Conservation (phyloP, 164 flowering plant genomes). For the Sextonia rubra region DNA sequence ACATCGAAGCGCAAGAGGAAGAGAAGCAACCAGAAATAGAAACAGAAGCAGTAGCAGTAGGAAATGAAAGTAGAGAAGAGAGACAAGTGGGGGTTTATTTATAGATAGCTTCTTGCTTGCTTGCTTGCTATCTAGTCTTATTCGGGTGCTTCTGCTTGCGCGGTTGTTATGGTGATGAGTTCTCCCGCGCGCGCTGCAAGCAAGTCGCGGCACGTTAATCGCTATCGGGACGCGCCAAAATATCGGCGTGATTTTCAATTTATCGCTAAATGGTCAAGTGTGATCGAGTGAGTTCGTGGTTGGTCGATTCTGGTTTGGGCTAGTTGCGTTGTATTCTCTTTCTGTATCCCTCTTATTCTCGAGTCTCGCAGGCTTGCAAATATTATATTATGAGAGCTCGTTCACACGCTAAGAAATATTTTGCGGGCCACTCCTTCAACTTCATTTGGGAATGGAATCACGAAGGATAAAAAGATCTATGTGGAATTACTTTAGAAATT, state of each 20-base stretch:
- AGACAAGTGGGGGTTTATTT: neutral
- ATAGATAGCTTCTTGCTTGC: neutral
- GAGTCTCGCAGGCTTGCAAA: too few species aligned
- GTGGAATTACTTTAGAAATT: too few species aligned
- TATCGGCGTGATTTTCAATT: constrained; percentile 4
- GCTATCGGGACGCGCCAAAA: constrained; percentile 1
- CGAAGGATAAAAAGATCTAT: too few species aligned
- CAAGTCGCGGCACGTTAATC: constrained; percentile 33
- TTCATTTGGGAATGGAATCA: too few species aligned
- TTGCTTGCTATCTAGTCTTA: neutral
- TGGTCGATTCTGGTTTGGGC: too few species aligned
- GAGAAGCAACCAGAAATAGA: neutral
- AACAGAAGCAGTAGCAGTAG: neutral
- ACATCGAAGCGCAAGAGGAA: neutral
- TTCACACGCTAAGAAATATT: too few species aligned
- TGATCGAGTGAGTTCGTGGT: too few species aligned
- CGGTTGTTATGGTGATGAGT: neutral
- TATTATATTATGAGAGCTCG: too few species aligned
- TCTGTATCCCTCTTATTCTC: too few species aligned
- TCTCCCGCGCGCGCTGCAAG: constrained; percentile 32
- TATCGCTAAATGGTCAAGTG: neutral
- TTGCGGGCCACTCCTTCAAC: too few species aligned
- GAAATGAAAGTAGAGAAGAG: neutral
- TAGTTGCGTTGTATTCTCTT: too few species aligned
- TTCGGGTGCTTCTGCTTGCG: neutral